These are phyloP conservation scores for Wickerhamiella azyma DNA, from an alignment of 805 yeast genomes.

Conservation along the genomic window DNA sequence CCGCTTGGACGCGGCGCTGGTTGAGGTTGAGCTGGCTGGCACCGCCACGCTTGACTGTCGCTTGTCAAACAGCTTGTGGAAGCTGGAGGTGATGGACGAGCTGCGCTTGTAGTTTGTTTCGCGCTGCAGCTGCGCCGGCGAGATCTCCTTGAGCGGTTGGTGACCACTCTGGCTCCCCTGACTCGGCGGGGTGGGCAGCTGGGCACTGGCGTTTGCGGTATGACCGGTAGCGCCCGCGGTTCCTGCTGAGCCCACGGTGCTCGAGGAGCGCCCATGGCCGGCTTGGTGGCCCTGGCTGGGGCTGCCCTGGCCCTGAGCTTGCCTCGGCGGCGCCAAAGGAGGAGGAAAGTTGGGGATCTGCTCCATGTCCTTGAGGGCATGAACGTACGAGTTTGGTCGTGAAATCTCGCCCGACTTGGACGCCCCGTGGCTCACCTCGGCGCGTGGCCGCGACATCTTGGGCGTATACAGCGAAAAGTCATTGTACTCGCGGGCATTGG, in stretches of 20 bases:
- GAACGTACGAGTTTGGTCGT: slow-evolving; percentile 20
- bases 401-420: slow-evolving; percentile 26
- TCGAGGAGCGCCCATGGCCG: not conserved
- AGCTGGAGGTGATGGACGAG: slow-evolving; percentile 4
- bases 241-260: not conserved
- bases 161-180: not conserved
- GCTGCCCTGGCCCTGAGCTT: not conserved
- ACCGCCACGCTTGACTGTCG: slow-evolving; percentile 1
- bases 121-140: no score
- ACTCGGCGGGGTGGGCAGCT: no score
- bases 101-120: slow-evolving; percentile 6
- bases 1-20: not conserved
- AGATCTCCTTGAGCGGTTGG: not conserved
- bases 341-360: slow-evolving; percentile 8
- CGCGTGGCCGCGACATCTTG: slow-evolving; percentile 23
- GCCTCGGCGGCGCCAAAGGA: slow-evolving; percentile 7
- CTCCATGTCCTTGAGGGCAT: slow-evolving; percentile 9
- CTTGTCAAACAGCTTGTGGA: slow-evolving; percentile 1
- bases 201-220: no score
- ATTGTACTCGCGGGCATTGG: slow-evolving; percentile 3
- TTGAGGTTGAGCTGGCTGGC: not conserved
- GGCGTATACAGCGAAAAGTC: slow-evolving; percentile 17
- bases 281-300: not conserved
- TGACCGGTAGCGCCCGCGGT: not conserved
- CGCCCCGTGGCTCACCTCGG: slow-evolving; percentile 23